Base-by-base conservation (phyloP, 306 rosid genomes). In the Rosa rugosa region DNA sequence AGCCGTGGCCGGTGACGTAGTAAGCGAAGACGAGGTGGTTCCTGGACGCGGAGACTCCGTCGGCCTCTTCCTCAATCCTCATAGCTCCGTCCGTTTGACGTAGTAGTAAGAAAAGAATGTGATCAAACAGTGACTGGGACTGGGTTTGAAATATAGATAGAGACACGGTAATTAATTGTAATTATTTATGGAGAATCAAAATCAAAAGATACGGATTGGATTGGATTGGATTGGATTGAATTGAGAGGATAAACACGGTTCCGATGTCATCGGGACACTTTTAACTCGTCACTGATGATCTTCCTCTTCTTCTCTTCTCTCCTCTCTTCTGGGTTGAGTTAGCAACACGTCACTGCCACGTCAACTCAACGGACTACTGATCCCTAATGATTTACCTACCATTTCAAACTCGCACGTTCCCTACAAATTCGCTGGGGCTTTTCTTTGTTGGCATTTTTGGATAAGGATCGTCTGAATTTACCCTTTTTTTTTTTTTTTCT, bases 1-100 rank as follows among this genome's bases (percentile, higher is more conserved):
- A 95, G 76, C 99, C 98, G 83, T 96, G 92, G 51, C 99, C 99
- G 54, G 99, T 96, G 38, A 96, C 84, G 72, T 96, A 96, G 83
- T 91, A 93, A 49, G 98, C 99, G 75, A 96, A 93, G n/a, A 96
- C 91, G 75, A 93, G 83, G 82, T 84, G 94, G 75, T 93, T 85
- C 53, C 80, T 82, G 7, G 99, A 93, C 60, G 94, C 86, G 3
- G 98, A 95, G 1, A 95, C 98, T 40, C 86, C 92, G 41, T 88
- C 94, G 45, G 73, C 78, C n/a, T 88, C 94, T 75, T 71, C 77
- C 4, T 88, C 89, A 18, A 93, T 91, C 86, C 94, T 88, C 99
- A 95, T 92, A 83, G 9, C 72, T 69, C 68, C 18, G 18, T 69
- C 68, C 18, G 18, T 17, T n/a, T 14, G 40, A 62, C 42, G 17